phyloP scores from a whole-genome alignment of 345 rosid genomes.

The Syzygium grande region DNA sequence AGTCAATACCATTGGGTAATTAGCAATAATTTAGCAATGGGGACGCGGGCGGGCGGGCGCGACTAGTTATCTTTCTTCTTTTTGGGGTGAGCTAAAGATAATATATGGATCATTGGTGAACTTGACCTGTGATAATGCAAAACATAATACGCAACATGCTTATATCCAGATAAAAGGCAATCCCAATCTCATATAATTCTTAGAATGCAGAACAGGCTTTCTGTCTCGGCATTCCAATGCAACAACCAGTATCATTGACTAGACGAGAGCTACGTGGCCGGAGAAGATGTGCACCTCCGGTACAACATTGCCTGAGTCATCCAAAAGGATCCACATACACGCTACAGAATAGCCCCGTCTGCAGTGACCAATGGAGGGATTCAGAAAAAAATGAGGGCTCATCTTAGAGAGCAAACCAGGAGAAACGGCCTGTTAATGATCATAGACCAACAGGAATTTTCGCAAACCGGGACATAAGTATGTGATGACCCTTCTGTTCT shows the following conservation, averaged over 20 bases:
- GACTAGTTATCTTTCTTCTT: too few species aligned
- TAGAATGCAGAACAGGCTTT: neutral
- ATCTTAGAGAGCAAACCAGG: neutral
- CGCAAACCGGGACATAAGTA: neutral
- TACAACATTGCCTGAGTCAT: neutral
- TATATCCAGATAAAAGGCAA: neutral
- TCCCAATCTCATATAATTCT: neutral
- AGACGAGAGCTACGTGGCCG: neutral
- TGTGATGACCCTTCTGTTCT: neutral
- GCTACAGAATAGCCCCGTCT: neutral
- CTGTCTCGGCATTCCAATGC: neutral
- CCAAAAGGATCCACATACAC: neutral
- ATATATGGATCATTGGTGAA: neutral
- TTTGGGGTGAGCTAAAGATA: too few species aligned
- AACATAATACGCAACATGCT: neutral
- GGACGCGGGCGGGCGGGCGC: too few species aligned
- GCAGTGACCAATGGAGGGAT: neutral
- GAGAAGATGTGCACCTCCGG: accelerated
- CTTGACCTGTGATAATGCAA: neutral
- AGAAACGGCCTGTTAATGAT: neutral
- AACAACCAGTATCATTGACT: neutral
- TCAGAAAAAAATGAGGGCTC: neutral
- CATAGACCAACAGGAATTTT: neutral
- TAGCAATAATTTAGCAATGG: too few species aligned
- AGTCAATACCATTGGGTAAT: too few species aligned